Evolutionary conservation across 306 rosid genomes (phyloP).

Genomic region (Adenanthera pavonina): DNA sequence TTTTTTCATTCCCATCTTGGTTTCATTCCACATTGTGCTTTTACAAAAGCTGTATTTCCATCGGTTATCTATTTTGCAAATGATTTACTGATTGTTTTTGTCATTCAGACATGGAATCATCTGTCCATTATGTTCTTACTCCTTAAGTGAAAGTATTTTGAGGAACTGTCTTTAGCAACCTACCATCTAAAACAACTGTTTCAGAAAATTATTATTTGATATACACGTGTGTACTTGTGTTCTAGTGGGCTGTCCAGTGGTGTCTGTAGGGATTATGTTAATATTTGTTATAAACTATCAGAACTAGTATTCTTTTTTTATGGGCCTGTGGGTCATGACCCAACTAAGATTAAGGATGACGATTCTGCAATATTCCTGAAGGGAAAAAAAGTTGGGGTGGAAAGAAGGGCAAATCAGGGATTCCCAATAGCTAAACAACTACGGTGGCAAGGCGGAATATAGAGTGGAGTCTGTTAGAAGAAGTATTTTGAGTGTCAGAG

Average conservation of each 20-base stretch:
- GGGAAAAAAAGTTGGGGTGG: no score
- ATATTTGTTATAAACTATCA: not conserved
- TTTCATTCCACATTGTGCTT: not conserved
- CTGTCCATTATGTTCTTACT: not conserved
- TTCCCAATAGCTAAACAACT: no score
- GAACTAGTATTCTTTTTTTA: no score
- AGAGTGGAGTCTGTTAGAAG: no score
- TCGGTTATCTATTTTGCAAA: not conserved
- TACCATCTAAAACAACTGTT: not conserved
- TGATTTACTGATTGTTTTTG: not conserved
- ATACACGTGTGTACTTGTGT: not conserved
- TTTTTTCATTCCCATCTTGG: not conserved
- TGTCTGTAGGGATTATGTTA: conserved; percentile 7
- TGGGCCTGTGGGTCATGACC: no score
- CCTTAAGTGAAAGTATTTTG: not conserved
- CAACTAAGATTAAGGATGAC: no score
- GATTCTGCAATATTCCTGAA: no score
- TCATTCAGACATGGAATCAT: not conserved
- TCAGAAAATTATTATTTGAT: not conserved
- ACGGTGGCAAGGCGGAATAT: no score
- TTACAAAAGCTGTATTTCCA: not conserved
- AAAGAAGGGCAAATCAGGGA: no score
- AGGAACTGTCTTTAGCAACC: not conserved
- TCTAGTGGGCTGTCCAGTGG: not conserved
- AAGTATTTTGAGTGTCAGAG: no score